phyloP scores from a whole-genome alignment of 129 eudicot genomes.

The Solidago caesia region DNA sequence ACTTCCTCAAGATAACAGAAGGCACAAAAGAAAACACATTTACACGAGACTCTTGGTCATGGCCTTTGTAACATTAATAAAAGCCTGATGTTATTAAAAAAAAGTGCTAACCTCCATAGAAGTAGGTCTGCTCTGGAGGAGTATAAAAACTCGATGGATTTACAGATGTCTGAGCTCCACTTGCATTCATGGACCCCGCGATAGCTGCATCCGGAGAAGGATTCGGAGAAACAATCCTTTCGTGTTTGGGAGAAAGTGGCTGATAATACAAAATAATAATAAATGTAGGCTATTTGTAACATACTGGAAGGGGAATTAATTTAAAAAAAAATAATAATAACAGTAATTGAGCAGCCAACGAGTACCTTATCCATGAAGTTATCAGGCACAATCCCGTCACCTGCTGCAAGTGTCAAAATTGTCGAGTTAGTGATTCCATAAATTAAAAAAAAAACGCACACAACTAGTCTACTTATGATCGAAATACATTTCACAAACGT shows the following conservation, averaged over 20 bases:
- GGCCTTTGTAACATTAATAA: conserved; percentile 4
- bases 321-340: too few relatives aligned
- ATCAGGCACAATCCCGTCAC: conserved; percentile 55
- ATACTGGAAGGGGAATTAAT: conserved; percentile 1
- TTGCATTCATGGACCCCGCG: conserved; percentile 54
- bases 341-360: neutral
- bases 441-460: too few relatives aligned
- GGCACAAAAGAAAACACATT: neutral
- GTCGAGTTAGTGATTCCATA: too few relatives aligned
- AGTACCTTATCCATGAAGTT: conserved; percentile 63
- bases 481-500: neutral
- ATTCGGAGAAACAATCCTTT: conserved; percentile 65
- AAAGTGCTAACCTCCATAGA: conserved; percentile 67
- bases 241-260: conserved; percentile 79
- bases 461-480: neutral
- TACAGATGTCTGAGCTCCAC: conserved; percentile 46
- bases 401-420: conserved; percentile 35
- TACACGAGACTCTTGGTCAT: neutral
- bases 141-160: conserved; percentile 46
- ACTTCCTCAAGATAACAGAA: neutral
- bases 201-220: conserved; percentile 64
- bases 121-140: conserved; percentile 66
- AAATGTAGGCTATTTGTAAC: conserved; percentile 28
- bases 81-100: neutral
- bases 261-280: conserved; percentile 39